Percentiles rank a stretch among this genome's conserved stretches.
Evolutionary conservation across 2,329 filamentous ascomycete genomes (phyloP).

Genomic region (Ascosphaera apis): DNA sequence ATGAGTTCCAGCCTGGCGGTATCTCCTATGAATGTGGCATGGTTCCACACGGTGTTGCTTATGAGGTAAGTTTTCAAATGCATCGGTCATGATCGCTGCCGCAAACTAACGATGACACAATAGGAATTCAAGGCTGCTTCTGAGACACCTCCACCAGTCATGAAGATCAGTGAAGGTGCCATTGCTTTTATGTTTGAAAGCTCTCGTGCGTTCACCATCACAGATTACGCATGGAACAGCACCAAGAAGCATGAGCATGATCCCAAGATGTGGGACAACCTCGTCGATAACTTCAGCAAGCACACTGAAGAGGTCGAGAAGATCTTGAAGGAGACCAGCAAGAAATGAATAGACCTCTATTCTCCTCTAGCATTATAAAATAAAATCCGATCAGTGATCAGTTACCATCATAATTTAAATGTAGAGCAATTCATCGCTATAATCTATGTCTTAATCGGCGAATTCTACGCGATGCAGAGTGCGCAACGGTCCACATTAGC

Average conservation of each 20-base stretch:
- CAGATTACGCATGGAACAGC: slow-evolving; percentile 15
- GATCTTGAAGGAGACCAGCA: slow-evolving; percentile 17
- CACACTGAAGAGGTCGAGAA: slow-evolving; percentile 25
- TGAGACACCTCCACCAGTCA: slow-evolving; percentile 1
- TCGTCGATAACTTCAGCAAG: slow-evolving; percentile 29
- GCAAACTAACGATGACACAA: slow-evolving; percentile 30
- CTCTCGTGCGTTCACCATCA: slow-evolving; percentile 23
- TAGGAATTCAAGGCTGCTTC: slow-evolving; percentile 26
- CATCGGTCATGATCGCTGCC: slow-evolving; percentile 41
- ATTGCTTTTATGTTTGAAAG: slow-evolving; percentile 46
- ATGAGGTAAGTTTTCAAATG: slow-evolving; percentile 34
- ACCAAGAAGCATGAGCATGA: slow-evolving; percentile 23
- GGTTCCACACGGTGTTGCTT: not conserved
- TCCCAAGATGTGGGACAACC: slow-evolving; percentile 30
- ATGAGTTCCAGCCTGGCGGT: slow-evolving; percentile 35
- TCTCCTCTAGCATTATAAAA: no score
- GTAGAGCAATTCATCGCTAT: no score
- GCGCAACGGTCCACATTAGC: no score
- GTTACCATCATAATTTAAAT: no score
- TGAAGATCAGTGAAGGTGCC: slow-evolving; percentile 34
- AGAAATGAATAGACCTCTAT: no score
- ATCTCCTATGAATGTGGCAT: not conserved
- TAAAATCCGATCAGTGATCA: no score
- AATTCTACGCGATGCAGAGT: no score
- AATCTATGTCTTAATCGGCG: no score